A percentile compares a stretch with the other conserved stretches of the same genome.
These are phyloP conservation scores for Coemansia guatemalensis DNA, from an alignment of 192 early-diverging fungal genomes.

Conservation along the genomic window DNA sequence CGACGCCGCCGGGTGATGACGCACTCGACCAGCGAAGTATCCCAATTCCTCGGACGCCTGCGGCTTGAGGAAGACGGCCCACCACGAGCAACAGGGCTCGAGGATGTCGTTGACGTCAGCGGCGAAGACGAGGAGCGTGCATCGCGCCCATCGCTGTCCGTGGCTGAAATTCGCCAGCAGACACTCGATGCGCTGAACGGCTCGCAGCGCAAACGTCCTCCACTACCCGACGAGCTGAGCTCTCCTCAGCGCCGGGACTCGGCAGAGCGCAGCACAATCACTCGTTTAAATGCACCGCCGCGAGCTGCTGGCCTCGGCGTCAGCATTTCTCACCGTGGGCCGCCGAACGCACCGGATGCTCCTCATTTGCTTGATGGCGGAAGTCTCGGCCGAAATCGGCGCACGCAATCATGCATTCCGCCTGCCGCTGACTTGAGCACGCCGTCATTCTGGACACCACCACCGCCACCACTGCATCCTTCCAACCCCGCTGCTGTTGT, in stretches of 20 bases:
- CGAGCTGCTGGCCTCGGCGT: background rate
- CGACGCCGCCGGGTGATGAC: conserved; percentile 36
- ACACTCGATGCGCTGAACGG: conserved; percentile 47
- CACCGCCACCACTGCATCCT: conserved; percentile 6
- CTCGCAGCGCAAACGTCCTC: conserved; percentile 7
- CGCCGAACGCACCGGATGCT: background rate
- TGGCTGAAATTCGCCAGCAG: conserved; percentile 46
- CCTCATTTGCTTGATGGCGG: background rate
- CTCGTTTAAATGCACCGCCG: background rate
- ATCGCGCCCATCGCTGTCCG: conserved; percentile 24
- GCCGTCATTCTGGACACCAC: conserved; percentile 44
- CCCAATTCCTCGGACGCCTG: conserved; percentile 20
- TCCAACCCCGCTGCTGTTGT: background rate
- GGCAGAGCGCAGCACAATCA: background rate
- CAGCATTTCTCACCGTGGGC: background rate
- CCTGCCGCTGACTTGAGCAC: conserved; percentile 14
- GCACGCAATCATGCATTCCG: background rate
- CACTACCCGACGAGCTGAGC: background rate
- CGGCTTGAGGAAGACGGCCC: conserved; percentile 18
- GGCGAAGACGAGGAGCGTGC: conserved; percentile 46
- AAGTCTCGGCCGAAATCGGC: background rate
- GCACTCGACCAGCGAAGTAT: conserved; percentile 38
- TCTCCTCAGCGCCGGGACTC: background rate
- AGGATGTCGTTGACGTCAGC: conserved; percentile 41
- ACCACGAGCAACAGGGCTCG: conserved; percentile 10